These are phyloP conservation scores for Aspergillus tamarii DNA, from an alignment of 2,329 filamentous ascomycete genomes.

Conservation along the genomic window DNA sequence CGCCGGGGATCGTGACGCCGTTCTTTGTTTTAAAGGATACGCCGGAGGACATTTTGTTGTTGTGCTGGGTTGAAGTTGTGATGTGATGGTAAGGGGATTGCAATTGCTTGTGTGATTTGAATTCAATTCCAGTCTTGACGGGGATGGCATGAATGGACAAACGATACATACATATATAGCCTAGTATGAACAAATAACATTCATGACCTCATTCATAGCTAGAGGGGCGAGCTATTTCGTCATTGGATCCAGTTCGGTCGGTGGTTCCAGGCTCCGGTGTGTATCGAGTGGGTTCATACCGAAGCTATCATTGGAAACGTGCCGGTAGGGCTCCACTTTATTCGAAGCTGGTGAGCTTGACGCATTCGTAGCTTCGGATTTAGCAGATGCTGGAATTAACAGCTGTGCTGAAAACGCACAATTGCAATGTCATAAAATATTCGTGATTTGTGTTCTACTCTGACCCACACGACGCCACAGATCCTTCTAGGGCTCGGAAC, in stretches of 20 bases:
- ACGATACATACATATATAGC: background rate
- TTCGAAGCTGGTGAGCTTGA: background rate
- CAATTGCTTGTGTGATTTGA: background rate
- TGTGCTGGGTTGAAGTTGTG: no score
- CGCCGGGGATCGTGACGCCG: constrained; percentile 63
- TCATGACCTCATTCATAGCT: background rate
- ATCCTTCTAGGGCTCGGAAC: no score
- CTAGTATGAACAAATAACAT: background rate
- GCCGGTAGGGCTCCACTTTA: background rate
- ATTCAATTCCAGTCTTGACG: background rate
- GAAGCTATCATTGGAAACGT: background rate
- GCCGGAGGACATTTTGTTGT: background rate
- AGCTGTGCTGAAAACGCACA: background rate
- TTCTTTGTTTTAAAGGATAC: constrained; percentile 55
- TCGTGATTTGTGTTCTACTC: background rate
- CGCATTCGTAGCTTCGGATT: background rate
- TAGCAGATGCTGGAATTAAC: background rate
- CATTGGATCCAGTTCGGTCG: background rate
- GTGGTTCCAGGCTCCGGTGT: background rate
- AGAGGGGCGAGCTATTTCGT: background rate
- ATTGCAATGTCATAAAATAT: background rate
- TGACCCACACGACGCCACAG: no score
- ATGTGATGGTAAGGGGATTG: background rate
- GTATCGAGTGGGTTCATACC: background rate
- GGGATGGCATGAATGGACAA: no score